Base-by-base conservation (phyloP, 768 basidiomycete genomes). In the Lactarius psammicola region DNA sequence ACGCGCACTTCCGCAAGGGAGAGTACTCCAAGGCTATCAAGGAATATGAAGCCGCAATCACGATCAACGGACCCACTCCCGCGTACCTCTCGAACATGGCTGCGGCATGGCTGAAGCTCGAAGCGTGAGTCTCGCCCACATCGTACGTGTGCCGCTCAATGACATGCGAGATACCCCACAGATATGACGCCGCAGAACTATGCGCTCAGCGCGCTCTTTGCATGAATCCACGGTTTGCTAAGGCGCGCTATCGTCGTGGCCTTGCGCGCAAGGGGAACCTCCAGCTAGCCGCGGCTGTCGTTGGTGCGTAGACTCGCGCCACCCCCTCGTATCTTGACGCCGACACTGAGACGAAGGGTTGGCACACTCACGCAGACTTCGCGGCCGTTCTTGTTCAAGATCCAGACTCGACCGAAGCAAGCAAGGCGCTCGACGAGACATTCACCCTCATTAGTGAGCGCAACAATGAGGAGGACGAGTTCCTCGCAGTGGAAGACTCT, bases 81-180 rank as follows among this genome's bases (percentile, higher is more conserved):
- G 64, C 78, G 5, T 77, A 79, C 60, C 71, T 82, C 55, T 60
- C 76, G 10, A 84, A 84, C 65, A 70, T 83, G 30, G 77, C 80
- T 0, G 75, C 76, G n/a, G 75, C 79, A 1, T 79, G 79, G 68
- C 72, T 84, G 11, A 80, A 81, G 66, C 71, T 82, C 10, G n/a
- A 46, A 10, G 44, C n/a, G 44, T 46, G 44, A 46, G 44, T 46
- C 20, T 11, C 18, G 20, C 18, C 42, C 7, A 42, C 42, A 20
- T 42, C 62, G 40, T 23, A 1, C 28, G 38, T n/a, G 6, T 8
- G 20, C 42, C 18, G 28, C 31, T 6, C 5, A 42, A 13, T 65
- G 15, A 60, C 11, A 11, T 20, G 5, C n/a, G 51, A 53, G 1
- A 9, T 20, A 26, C 13, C 2, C 1, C 17, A 2, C 13, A 63